phyloP scores from a whole-genome alignment of 2,329 filamentous ascomycete species.

The Stagonosporopsis rhizophila region DNA sequence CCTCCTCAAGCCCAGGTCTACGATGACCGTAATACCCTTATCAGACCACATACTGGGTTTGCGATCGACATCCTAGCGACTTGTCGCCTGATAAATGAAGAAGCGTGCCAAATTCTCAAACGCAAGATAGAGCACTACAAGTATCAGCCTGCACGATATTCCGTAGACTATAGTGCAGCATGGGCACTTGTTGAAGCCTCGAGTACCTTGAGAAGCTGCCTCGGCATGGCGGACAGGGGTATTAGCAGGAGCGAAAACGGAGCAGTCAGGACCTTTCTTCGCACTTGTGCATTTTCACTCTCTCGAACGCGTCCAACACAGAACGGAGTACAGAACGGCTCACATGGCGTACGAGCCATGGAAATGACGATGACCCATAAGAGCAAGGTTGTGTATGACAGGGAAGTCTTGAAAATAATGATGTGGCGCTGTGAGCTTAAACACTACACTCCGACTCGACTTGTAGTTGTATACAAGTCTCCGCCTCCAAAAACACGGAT shows the following conservation, averaged over 20 bases:
- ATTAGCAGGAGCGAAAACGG: background rate
- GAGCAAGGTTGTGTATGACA: conserved; percentile 3
- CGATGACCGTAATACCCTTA: conserved; percentile 14
- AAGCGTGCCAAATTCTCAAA: conserved; percentile 11
- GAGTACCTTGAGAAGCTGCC: conserved; percentile 10
- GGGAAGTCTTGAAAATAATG: background rate
- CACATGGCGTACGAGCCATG: conserved; percentile 7
- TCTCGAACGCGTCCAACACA: background rate
- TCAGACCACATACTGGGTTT: conserved; percentile 7
- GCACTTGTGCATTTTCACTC: background rate
- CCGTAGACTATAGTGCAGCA: conserved; percentile 22
- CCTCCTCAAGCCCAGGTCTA: conserved; percentile 12
- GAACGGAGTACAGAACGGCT: conserved; percentile 5
- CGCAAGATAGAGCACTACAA: conserved; percentile 17
- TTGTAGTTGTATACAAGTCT: conserved; percentile 16
- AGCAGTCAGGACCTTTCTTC: conserved; percentile 1
- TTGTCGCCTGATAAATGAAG: conserved; percentile 11
- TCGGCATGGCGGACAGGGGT: conserved; percentile 4
- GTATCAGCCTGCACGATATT: conserved; percentile 18
- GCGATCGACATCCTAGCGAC: conserved; percentile 13
- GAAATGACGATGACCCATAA: conserved; percentile 17
- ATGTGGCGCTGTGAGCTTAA: background rate
- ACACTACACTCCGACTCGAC: conserved; percentile 3
- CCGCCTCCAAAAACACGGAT: conserved; percentile 2
- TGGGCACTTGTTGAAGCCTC: conserved; percentile 8